Conservation (phyloP, 108 stramenopile species). For the Cyclotella sp. region DNA sequence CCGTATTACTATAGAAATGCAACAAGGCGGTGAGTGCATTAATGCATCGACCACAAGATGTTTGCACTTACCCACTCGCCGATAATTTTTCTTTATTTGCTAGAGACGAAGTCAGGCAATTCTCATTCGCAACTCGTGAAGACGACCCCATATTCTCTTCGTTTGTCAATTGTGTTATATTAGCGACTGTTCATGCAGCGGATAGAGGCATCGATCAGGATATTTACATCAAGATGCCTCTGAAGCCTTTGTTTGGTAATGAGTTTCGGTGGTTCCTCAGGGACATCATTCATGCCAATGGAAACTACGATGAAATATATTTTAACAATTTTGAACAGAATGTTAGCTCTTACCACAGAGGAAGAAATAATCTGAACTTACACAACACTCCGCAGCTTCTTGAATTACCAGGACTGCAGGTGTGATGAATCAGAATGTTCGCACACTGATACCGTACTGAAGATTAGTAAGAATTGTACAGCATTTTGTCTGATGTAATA, state of each 20-base stretch:
- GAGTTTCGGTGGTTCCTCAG: conserved; percentile 12
- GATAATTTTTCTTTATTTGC: conserved; percentile 9
- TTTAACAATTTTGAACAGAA: background rate
- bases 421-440: no score
- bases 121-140: conserved; percentile 50
- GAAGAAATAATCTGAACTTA: conserved; percentile 22
- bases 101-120: conserved; percentile 31
- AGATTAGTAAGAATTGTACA: no score
- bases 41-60: conserved; percentile 33
- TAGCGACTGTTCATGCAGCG: conserved; percentile 52
- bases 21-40: conserved; percentile 1
- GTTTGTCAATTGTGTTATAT: conserved; percentile 58
- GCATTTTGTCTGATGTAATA: no score
- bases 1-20: conserved; percentile 49
- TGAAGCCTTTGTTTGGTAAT: conserved; percentile 36
- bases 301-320: conserved; percentile 49
- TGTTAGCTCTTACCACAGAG: background rate
- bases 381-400: conserved; percentile 16
- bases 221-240: conserved; percentile 18
- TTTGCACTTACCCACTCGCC: conserved; percentile 17
- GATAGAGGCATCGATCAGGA: conserved; percentile 51
- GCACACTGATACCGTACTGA: no score
- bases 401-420: conserved; percentile 6
- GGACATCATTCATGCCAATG: conserved; percentile 24
- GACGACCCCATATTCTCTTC: conserved; percentile 53